Evolutionary conservation across 208 protist genomes (phyloP).

Genomic region (Trypanosoma brucei): DNA sequence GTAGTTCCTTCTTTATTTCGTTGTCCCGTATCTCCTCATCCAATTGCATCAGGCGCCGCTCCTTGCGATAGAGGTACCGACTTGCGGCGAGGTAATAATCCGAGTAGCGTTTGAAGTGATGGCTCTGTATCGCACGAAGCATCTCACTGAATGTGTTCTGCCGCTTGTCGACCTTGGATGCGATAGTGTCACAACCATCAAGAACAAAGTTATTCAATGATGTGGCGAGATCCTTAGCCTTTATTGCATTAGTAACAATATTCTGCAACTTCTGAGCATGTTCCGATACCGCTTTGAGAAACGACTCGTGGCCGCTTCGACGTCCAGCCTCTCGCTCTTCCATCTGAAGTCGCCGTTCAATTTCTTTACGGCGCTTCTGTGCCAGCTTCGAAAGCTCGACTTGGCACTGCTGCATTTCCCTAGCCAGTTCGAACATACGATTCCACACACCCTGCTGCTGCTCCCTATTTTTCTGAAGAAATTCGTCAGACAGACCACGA

Average conservation of each 20-base stretch:
- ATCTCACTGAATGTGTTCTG: conserved; percentile 77
- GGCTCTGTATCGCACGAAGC: conserved; percentile 72
- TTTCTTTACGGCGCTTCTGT: conserved; percentile 58
- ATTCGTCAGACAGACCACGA: conserved; percentile 62
- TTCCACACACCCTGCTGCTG: conserved; percentile 89
- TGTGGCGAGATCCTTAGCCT: conserved; percentile 60
- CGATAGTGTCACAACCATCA: conserved; percentile 84
- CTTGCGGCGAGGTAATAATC: conserved; percentile 86
- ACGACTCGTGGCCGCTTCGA: conserved; percentile 76
- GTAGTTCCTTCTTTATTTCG: conserved; percentile 71
- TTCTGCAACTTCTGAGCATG: conserved; percentile 75
- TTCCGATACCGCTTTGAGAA: conserved; percentile 57
- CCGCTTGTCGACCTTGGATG: conserved; percentile 83
- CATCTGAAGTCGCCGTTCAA: conserved; percentile 73
- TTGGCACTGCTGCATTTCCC: conserved; percentile 69
- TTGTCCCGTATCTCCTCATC: conserved; percentile 68
- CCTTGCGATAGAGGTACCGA: conserved; percentile 85
- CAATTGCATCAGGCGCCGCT: conserved; percentile 60
- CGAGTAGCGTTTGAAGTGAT: conserved; percentile 85
- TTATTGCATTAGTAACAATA: conserved; percentile 80
- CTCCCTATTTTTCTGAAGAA: conserved; percentile 85
- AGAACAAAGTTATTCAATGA: conserved; percentile 88
- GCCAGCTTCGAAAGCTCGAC: conserved; percentile 62
- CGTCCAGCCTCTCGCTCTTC: conserved; percentile 82
- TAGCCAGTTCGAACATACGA: conserved; percentile 68